A percentile compares a stretch with the other conserved stretches of the same genome.
Evolutionary conservation across 1,139 yeast genomes (phyloP).

Genomic region (Pichia inconspicua): DNA sequence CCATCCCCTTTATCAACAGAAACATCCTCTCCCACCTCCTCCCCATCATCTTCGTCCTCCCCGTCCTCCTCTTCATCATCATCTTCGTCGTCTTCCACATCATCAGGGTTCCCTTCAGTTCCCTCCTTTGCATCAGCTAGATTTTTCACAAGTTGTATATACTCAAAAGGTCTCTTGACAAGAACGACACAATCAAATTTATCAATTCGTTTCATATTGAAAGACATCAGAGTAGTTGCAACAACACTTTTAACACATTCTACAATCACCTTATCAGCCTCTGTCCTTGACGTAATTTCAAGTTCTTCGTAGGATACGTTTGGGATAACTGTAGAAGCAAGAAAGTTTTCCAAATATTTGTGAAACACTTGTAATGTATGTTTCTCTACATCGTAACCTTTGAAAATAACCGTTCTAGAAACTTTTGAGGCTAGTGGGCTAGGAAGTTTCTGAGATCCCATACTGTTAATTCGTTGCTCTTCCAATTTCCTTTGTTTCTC

Average conservation of each 20-base stretch:
- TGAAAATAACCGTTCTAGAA: constrained; percentile 31
- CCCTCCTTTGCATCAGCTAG: neutral
- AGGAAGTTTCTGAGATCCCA: constrained; percentile 34
- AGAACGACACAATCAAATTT: constrained; percentile 31
- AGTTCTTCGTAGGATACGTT: constrained; percentile 22
- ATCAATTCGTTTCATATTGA: constrained; percentile 34
- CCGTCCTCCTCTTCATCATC: neutral
- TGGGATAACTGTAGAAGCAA: constrained; percentile 22
- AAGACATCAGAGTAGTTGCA: constrained; percentile 52
- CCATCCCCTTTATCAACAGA: neutral
- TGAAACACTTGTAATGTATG: constrained; percentile 16
- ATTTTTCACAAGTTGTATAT: constrained; percentile 29
- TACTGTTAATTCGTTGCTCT: neutral
- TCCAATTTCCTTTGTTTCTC: constrained; percentile 3
- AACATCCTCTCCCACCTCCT: neutral
- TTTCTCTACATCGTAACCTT: constrained; percentile 23
- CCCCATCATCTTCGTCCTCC: neutral
- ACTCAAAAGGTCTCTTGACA: constrained; percentile 55
- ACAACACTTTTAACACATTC: constrained; percentile 44
- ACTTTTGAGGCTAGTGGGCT: constrained; percentile 47
- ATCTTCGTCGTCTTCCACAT: neutral
- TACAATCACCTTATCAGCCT: constrained; percentile 37
- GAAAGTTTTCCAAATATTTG: constrained; percentile 20
- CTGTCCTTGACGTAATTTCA: constrained; percentile 13
- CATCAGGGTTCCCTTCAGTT: neutral